Evolutionary conservation across 192 early-diverging fungal genomes (phyloP).

Genomic region (Nowakowskiella sp.): DNA sequence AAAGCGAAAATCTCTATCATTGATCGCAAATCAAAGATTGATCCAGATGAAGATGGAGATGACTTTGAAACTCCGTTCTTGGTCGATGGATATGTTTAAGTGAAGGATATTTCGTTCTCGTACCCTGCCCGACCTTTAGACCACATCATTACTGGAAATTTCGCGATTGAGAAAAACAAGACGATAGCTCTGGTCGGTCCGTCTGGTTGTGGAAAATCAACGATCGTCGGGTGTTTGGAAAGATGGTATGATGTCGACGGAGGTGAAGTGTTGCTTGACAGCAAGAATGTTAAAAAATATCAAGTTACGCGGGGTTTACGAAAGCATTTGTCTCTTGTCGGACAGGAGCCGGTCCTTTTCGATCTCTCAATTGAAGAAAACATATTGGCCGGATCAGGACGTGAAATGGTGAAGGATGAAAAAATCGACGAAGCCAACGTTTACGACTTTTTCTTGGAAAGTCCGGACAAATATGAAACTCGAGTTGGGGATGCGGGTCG

Average conservation of each 20-base stretch:
- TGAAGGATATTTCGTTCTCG: background rate
- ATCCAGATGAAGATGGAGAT: no score
- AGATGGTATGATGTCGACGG: slow-evolving; percentile 64
- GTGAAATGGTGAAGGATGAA: slow-evolving; percentile 40
- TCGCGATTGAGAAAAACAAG: no score
- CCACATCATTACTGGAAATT: background rate
- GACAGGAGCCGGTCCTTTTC: slow-evolving; percentile 73
- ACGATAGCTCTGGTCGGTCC: slow-evolving; percentile 77
- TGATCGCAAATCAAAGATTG: no score
- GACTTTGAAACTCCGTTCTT: no score
- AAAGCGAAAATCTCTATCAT: no score
- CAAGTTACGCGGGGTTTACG: slow-evolving; percentile 58
- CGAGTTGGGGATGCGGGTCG: background rate
- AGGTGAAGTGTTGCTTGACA: slow-evolving; percentile 52
- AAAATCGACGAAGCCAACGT: slow-evolving; percentile 51
- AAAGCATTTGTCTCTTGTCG: slow-evolving; percentile 61
- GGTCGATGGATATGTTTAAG: background rate
- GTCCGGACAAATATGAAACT: slow-evolving; percentile 34
- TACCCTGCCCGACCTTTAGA: background rate
- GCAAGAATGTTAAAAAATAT: slow-evolving; percentile 55
- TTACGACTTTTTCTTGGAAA: slow-evolving; percentile 33
- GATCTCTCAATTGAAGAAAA: slow-evolving; percentile 72
- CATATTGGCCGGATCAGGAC: slow-evolving; percentile 47
- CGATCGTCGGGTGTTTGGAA: slow-evolving; percentile 50
- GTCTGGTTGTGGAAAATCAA: slow-evolving; percentile 64